Evolutionary conservation across 352 stramenopile species (phyloP).

Genomic region (Pythium coloratum): DNA sequence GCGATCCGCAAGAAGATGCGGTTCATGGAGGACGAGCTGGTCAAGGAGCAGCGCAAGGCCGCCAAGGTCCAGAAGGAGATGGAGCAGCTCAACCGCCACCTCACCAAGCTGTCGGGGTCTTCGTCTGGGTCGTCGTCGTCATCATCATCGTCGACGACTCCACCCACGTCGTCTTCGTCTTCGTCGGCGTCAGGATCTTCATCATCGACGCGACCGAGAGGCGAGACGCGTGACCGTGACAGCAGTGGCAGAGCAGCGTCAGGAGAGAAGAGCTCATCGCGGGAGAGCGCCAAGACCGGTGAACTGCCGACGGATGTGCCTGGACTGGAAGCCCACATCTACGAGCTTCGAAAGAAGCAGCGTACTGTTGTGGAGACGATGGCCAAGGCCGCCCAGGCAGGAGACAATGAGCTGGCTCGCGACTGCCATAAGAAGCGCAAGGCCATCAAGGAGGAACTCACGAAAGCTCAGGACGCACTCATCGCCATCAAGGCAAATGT

Average conservation of each 20-base stretch:
- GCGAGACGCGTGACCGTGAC: conserved; percentile 19
- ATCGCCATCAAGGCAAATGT: conserved; percentile 49
- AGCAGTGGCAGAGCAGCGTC: conserved; percentile 3
- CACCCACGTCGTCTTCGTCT: conserved; percentile 28
- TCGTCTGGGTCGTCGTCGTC: conserved; percentile 33
- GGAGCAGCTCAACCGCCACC: conserved; percentile 81
- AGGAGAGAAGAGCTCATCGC: neutral
- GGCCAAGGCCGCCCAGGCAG: conserved; percentile 65
- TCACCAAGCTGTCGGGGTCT: conserved; percentile 44
- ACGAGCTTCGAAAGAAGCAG: conserved; percentile 79
- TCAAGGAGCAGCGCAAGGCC: conserved; percentile 79
- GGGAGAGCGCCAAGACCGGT: conserved; percentile 25
- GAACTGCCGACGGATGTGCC: conserved; percentile 49
- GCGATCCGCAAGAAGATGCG: conserved; percentile 67
- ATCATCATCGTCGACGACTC: conserved; percentile 7
- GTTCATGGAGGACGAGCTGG: conserved; percentile 76
- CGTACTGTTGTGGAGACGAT: conserved; percentile 69
- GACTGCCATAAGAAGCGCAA: conserved; percentile 75
- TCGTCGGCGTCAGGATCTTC: conserved; percentile 20
- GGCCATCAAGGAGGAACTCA: conserved; percentile 79
- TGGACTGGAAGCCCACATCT: conserved; percentile 67
- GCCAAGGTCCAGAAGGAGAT: conserved; percentile 79
- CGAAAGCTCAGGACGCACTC: conserved; percentile 65
- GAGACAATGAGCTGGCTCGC: conserved; percentile 72
- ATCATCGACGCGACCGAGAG: conserved; percentile 21